A percentile compares a stretch with the other conserved stretches of the same genome.
Conservation (phyloP, 306 rosid genomes). For the Pyrus communis region DNA sequence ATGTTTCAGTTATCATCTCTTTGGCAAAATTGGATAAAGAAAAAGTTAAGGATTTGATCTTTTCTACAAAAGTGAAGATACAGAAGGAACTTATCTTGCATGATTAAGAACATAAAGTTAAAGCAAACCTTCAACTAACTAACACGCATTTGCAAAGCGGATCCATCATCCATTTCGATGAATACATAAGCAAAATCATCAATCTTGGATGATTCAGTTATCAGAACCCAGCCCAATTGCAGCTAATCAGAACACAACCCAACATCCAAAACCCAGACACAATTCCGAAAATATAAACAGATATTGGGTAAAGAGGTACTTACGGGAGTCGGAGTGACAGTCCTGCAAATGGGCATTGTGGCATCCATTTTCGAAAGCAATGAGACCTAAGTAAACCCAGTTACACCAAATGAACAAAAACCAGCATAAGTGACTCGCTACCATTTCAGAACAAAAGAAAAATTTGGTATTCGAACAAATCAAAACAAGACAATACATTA, state of each 20-base stretch:
- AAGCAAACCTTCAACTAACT: neutral
- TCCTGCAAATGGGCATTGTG: conserved; percentile 58
- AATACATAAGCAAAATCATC: neutral
- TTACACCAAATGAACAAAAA: neutral
- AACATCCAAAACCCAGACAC: neutral
- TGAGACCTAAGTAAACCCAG: neutral
- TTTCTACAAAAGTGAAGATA: neutral
- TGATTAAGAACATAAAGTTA: neutral
- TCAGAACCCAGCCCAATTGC: neutral
- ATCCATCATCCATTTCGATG: neutral
- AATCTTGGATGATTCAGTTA: neutral
- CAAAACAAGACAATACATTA: neutral
- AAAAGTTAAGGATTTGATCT: neutral
- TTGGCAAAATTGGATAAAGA: neutral
- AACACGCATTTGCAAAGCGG: neutral
- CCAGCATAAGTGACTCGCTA: neutral
- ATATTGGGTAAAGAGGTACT: conserved; percentile 2
- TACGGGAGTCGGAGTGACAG: conserved; percentile 46
- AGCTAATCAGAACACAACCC: conserved; percentile 6
- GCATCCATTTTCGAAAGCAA: conserved; percentile 45
- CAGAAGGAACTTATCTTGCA: neutral
- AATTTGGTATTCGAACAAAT: neutral
- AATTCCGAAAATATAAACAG: neutral
- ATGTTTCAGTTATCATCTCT: neutral
- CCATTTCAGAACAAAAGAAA: neutral